Conservation (phyloP, 352 stramenopile genomes). For the Phytophthora hybrid region DNA sequence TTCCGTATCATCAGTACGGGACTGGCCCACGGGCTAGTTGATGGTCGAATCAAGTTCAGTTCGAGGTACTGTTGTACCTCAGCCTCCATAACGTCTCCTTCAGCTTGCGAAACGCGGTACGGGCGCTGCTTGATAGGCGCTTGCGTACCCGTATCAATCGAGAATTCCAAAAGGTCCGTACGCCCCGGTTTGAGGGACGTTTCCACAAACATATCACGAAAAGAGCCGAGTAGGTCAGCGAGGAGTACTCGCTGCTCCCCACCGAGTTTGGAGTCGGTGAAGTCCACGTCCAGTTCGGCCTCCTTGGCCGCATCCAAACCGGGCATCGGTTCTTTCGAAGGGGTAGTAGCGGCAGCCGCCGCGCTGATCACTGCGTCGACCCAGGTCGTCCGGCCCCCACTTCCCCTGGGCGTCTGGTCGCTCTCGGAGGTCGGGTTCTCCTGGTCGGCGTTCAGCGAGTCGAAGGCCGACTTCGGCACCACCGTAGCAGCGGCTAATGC, state of each 20-base stretch:
- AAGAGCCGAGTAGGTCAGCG: background rate
- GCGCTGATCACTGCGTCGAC: too few relatives aligned
- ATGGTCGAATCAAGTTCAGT: background rate
- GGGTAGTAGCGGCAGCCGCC: too few relatives aligned
- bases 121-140: slow-evolving; percentile 8
- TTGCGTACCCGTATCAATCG: slow-evolving; percentile 14
- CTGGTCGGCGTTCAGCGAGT: too few relatives aligned
- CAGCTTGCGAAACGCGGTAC: slow-evolving; percentile 12
- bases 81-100: slow-evolving; percentile 17
- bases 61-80: slow-evolving; percentile 13
- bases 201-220: background rate
- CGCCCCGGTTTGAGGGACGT: background rate
- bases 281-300: background rate
- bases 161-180: slow-evolving; percentile 11
- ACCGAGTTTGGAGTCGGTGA: background rate
- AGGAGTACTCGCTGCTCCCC: background rate
- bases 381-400: too few relatives aligned
- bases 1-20: too few relatives aligned
- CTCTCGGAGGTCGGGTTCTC: too few relatives aligned
- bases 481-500: background rate
- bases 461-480: slow-evolving; percentile 1
- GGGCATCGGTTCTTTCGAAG: too few relatives aligned
- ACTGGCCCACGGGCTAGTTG: too few relatives aligned
- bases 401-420: too few relatives aligned
- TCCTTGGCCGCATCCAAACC: too few relatives aligned